These are phyloP conservation scores for Canna indica DNA, from an alignment of 176 grass and related monocot species.

Conservation along the genomic window DNA sequence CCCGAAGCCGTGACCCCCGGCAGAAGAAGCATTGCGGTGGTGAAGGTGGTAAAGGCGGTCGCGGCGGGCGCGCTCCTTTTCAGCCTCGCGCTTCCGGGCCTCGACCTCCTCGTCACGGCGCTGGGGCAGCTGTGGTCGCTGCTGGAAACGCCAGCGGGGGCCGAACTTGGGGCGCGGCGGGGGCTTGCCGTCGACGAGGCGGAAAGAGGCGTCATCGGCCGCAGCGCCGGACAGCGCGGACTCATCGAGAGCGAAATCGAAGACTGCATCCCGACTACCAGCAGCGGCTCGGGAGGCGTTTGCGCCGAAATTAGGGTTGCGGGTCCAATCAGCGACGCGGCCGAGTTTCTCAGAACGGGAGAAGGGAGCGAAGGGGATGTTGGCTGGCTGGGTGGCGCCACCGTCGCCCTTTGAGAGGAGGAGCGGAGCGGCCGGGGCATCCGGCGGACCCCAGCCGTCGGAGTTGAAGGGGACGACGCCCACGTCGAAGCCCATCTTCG, in stretches of 20 bases:
- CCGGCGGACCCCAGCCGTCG: conserved; percentile 8
- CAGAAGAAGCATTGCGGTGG: background rate
- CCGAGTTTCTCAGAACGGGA: conserved; percentile 9
- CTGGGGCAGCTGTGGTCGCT: conserved; percentile 6
- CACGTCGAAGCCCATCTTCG: conserved; percentile 9
- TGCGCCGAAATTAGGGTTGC: conserved; percentile 6
- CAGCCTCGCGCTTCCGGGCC: conserved; percentile 12
- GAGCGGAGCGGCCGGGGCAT: background rate
- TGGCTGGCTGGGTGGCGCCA: background rate
- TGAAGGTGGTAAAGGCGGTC: conserved; percentile 3
- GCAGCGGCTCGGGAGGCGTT: background rate
- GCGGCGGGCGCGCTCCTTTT: conserved; percentile 16
- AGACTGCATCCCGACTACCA: conserved; percentile 1
- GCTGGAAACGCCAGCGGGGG: conserved; percentile 16
- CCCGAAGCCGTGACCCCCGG: background rate
- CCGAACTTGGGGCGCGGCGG: conserved; percentile 12
- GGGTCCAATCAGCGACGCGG: conserved; percentile 15
- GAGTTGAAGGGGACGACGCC: conserved; percentile 4
- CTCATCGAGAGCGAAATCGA: conserved; percentile 13
- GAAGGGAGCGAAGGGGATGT: conserved; percentile 12
- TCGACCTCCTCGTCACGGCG: conserved; percentile 20
- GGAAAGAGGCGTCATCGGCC: conserved; percentile 6
- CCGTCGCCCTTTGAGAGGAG: conserved; percentile 1
- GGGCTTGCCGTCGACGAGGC: conserved; percentile 12
- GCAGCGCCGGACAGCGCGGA: background rate